Base-by-base conservation (phyloP, 805 yeast species). In the Yamadazyma ubonensis region DNA sequence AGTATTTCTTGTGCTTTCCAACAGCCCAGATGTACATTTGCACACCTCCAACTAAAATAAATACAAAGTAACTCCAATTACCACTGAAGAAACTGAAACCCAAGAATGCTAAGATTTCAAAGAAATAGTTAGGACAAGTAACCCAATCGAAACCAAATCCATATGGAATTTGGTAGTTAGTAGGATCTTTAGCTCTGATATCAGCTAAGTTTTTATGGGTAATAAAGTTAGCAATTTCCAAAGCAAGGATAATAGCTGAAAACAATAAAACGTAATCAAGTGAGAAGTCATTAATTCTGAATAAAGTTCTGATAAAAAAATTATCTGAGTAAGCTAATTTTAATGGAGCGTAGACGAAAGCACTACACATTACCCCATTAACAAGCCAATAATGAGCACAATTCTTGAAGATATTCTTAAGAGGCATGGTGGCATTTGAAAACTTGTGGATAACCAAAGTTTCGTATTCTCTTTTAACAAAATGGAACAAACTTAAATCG, bases 21-120 rank as follows among this genome's bases (percentile, higher is more conserved):
- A 78, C 73, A 16, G 98, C 97, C 97, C 98, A 91, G 39, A 78
- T 51, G 67, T 76, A 82, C 98, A 93, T 91, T 59, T 93, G 96
- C 29, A 61, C 74, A 10, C 85, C 69, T 35, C 93, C 83, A 35
- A 87, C 86, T 14, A 70, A 51, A 36, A 81, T 67, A 67, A 93
- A 93, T 16, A 86, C 53, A 57, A 81, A 73, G 22, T 91, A 76
- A 25, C 89, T 74, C 76, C 91, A 72, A 66, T 89, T 88, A 46
- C 88, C 83, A 51, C 79, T 81, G 56, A 88, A 69, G 19, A 88
- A 43, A 15, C 91, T 78, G 54, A 82, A 79, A 19, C 74, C 62
- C 1, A 83, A 57, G 96, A 96, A 93, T 1, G 81, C 71, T 50
- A 83, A 63, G 31, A 78, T 67, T 71, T 93, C 99, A 60, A 89